Evolutionary conservation across 2,329 filamentous ascomycete genomes (phyloP).

Genomic region (Talaromyces piceae): DNA sequence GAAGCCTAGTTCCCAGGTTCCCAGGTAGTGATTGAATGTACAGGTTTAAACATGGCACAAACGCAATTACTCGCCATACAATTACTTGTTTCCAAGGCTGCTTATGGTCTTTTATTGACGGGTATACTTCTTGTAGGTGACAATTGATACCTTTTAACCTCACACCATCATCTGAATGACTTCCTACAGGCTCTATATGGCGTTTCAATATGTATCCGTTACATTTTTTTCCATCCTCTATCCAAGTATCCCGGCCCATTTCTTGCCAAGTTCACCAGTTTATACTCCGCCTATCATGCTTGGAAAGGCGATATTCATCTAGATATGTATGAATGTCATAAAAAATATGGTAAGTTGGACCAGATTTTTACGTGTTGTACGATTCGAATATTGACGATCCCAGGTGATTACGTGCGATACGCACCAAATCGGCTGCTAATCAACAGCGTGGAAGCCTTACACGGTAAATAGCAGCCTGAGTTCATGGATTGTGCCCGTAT

Average conservation of each 20-base stretch:
- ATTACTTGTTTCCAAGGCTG: neutral
- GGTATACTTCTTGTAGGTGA: conserved; percentile 1
- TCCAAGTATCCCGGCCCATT: conserved; percentile 11
- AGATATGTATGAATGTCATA: conserved; percentile 28
- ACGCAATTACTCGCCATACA: neutral
- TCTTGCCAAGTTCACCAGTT: conserved; percentile 8
- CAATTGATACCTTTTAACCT: neutral
- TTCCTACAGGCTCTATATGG: neutral
- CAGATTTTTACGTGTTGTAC: neutral
- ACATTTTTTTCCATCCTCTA: neutral
- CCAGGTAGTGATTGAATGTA: neutral
- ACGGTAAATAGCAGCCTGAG: neutral
- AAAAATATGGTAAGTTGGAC: conserved; percentile 23
- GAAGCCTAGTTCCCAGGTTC: neutral
- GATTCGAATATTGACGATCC: neutral
- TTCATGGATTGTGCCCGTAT: neutral
- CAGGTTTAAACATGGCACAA: neutral
- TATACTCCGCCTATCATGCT: conserved; percentile 18
- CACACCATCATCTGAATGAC: neutral
- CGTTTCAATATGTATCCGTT: neutral
- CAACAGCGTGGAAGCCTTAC: neutral
- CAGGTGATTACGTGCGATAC: neutral
- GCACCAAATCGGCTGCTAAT: neutral
- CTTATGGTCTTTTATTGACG: neutral
- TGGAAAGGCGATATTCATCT: conserved; percentile 30